Evolutionary conservation across 352 stramenopile species (phyloP).

Genomic region (Phytophthora lateralis): DNA sequence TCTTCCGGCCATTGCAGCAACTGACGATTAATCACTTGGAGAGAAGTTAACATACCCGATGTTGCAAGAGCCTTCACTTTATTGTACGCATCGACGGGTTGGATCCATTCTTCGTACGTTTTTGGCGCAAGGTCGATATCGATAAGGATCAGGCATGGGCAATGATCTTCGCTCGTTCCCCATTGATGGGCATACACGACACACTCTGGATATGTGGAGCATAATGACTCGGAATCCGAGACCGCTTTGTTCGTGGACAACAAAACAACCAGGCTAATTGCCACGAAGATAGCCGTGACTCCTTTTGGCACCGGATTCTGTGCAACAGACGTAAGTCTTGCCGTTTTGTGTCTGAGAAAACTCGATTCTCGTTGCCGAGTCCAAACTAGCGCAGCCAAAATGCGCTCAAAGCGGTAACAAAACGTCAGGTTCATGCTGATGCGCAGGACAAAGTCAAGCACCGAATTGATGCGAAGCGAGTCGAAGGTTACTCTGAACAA

Average conservation of each 20-base stretch:
- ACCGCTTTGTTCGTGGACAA: too few species aligned
- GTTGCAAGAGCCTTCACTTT: constrained; percentile 23
- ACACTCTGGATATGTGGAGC: too few species aligned
- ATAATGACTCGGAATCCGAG: too few species aligned
- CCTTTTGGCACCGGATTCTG: too few species aligned
- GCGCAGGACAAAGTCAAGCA: constrained; percentile 25
- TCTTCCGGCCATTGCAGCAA: constrained; percentile 23
- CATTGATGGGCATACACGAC: constrained; percentile 10
- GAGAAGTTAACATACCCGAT: constrained; percentile 16
- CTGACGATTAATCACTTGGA: constrained; percentile 42
- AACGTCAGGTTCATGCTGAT: constrained; percentile 38
- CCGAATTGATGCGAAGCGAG: constrained; percentile 35
- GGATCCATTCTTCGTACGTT: constrained; percentile 32
- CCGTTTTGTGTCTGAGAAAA: too few species aligned
- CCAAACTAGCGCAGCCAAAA: neutral
- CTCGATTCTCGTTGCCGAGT: too few species aligned
- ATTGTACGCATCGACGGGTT: constrained; percentile 18
- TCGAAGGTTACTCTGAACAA: constrained; percentile 37
- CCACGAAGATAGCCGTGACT: too few species aligned
- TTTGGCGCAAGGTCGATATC: constrained; percentile 27
- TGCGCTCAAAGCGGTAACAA: constrained; percentile 35
- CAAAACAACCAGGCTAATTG: too few species aligned
- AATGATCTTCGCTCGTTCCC: constrained; percentile 15
- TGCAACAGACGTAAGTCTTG: too few species aligned
- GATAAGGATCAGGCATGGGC: constrained; percentile 34